These are phyloP conservation scores for Globisporangium canariense DNA, from an alignment of 352 stramenopile species.

Conservation along the genomic window DNA sequence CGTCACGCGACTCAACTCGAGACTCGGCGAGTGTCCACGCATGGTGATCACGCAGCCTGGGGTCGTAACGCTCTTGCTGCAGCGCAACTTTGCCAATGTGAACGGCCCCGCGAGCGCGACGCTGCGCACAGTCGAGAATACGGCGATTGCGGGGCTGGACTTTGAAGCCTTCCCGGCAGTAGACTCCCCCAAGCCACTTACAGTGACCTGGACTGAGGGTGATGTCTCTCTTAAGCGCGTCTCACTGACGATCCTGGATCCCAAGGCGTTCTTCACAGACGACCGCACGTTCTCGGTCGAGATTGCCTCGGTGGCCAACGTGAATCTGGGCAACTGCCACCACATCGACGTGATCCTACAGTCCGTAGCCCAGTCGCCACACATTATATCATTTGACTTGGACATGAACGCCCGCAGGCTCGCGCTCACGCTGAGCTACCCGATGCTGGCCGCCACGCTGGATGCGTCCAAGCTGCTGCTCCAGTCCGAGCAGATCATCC, in stretches of 20 bases:
- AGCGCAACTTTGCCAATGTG: slow-evolving; percentile 45
- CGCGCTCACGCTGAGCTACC: slow-evolving; percentile 28
- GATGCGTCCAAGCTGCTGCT: slow-evolving; percentile 44
- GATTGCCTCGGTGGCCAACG: slow-evolving; percentile 37
- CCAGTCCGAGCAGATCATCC: slow-evolving; percentile 25
- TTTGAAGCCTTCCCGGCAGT: slow-evolving; percentile 30
- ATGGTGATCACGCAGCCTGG: slow-evolving; percentile 33
- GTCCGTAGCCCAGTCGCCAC: slow-evolving; percentile 30
- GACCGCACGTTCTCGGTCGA: slow-evolving; percentile 47
- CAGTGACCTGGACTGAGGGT: slow-evolving; percentile 29
- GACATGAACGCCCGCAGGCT: slow-evolving; percentile 44
- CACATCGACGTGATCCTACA: slow-evolving; percentile 32
- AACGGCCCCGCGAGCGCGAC: slow-evolving; percentile 23
- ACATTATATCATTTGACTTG: slow-evolving; percentile 41
- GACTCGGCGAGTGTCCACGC: slow-evolving; percentile 44
- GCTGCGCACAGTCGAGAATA: slow-evolving; percentile 41
- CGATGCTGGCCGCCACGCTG: slow-evolving; percentile 38
- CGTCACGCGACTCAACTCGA: slow-evolving; percentile 48
- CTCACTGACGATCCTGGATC: slow-evolving; percentile 35
- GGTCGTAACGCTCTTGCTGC: slow-evolving; percentile 38
- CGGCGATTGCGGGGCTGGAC: slow-evolving; percentile 51
- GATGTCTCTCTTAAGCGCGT: slow-evolving; percentile 39
- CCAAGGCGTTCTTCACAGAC: slow-evolving; percentile 32
- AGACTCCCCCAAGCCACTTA: slow-evolving; percentile 2
- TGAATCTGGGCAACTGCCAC: slow-evolving; percentile 50